Base-by-base conservation (phyloP, 1,284 basidiomycete genomes). In the Schizophyllum commune region DNA sequence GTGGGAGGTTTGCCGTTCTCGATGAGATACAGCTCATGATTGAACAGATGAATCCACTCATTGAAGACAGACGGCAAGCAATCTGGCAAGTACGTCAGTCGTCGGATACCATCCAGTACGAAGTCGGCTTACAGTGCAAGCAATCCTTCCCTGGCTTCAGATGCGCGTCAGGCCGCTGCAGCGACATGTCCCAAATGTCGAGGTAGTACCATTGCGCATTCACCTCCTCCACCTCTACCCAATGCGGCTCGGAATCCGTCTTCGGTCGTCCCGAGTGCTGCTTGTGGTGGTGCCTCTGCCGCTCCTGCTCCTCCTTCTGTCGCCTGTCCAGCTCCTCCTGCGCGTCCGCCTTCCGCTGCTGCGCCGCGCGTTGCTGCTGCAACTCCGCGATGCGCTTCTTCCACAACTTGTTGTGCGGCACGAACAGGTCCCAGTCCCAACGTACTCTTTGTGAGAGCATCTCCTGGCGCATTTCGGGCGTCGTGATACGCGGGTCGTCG, bases 341-440 rank as follows among this genome's bases (percentile, higher is more conserved):
- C 34, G 34, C 34, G 34, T 39, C 34, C 34, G 34, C 34, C 34
- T 39, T 39, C 7, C 34, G 34, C 34, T 39, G 34, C 34, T 39
- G 34, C 7, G 6, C 13, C 34, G 6, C 13, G 7, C 34, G 34
- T 13, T 39, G 34, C 27, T 20, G 56, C 47, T 20, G 51, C 47
- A 62, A 33, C 21, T 13, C 15, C 9, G 52, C 27, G n/a, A 62
- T 59, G 17, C 32, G 58, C 17, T 2, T 58, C 51, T 32, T 33
- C 52, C 58, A 55, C 22, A 55, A n/a, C n/a, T 19, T 55, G n/a
- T 62, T 62, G 39, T 62, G 56, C 13, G 55, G 17, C 47, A 56
- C 55, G 47, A 59, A 59, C 17, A 62, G 15, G 39, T 62, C 58
- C 61, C 61, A 62, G 20, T 62, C 61, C 61, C 61, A 62, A 52